Evolutionary conservation across 305 asterid genomes (phyloP).

Genomic region (Fraxinus nigra): DNA sequence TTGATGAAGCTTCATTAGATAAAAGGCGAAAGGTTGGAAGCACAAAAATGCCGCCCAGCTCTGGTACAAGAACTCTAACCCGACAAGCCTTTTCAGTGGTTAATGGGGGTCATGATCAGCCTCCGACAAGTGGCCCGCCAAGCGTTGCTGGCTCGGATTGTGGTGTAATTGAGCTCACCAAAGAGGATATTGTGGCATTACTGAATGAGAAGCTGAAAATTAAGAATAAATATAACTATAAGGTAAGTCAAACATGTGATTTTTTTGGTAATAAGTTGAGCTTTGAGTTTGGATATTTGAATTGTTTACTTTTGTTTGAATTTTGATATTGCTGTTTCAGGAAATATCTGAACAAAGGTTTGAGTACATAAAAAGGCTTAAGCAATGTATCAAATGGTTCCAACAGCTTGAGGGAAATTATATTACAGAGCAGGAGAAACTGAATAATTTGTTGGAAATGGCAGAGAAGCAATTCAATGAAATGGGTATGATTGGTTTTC

Average conservation of each 20-base stretch:
- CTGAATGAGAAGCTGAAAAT: constrained; percentile 65
- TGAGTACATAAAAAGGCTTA: constrained; percentile 67
- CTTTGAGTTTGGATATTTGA: constrained; percentile 7
- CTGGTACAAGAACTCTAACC: constrained; percentile 38
- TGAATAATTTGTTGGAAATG: constrained; percentile 52
- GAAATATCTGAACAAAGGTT: constrained; percentile 73
- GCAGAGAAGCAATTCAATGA: constrained; percentile 73
- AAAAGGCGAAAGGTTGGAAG: constrained; percentile 66
- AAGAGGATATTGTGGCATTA: constrained; percentile 71
- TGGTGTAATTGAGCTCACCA: constrained; percentile 56
- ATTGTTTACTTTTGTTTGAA: constrained; percentile 16
- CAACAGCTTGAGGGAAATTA: constrained; percentile 71
- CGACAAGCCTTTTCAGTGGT: constrained; percentile 79
- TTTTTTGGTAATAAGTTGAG: not conserved
- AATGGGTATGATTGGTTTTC: constrained; percentile 47
- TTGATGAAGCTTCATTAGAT: constrained; percentile 56
- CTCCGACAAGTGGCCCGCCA: constrained; percentile 58
- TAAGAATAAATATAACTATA: constrained; percentile 60
- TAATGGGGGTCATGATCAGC: constrained; percentile 76
- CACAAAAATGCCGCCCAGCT: constrained; percentile 55
- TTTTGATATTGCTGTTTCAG: constrained; percentile 35
- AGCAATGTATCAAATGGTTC: constrained; percentile 80
- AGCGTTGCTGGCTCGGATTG: constrained; percentile 69
- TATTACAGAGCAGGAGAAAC: constrained; percentile 48
- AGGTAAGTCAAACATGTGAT: constrained; percentile 44